These are phyloP conservation scores for Dalechampia spathulata DNA, from an alignment of 441 rosid species.

Conservation along the genomic window DNA sequence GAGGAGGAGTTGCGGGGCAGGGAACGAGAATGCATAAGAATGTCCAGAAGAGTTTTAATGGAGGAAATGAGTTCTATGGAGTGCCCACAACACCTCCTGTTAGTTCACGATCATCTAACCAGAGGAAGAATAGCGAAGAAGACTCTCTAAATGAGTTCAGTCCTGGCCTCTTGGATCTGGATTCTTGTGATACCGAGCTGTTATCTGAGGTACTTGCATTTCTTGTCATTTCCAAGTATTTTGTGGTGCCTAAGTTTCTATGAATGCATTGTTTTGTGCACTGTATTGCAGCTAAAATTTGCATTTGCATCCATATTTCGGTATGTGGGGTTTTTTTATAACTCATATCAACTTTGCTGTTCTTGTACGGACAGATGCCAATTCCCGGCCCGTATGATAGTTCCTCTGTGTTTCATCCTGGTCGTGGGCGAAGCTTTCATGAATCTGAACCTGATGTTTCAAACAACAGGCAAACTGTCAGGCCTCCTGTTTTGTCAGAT, in stretches of 20 bases:
- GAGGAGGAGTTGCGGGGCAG: conserved; percentile 51
- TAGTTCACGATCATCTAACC: conserved; percentile 48
- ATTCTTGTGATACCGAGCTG: conserved; percentile 92
- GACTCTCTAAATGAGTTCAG: conserved; percentile 71
- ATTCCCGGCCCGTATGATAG: conserved; percentile 50
- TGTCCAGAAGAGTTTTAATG: conserved; percentile 56
- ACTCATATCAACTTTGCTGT: background rate
- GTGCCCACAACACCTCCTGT: conserved; percentile 80
- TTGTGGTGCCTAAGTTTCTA: too few species aligned
- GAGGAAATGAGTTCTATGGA: conserved; percentile 53
- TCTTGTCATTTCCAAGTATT: background rate
- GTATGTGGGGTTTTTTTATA: too few species aligned
- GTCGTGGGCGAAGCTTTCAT: conserved; percentile 74
- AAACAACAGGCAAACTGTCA: conserved; percentile 57
- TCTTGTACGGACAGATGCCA: conserved; percentile 47
- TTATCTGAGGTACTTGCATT: conserved; percentile 84
- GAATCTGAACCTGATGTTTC: conserved; percentile 56
- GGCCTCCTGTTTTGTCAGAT: conserved; percentile 59
- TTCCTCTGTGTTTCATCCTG: conserved; percentile 54
- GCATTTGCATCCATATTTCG: too few species aligned
- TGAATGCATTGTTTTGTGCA: too few species aligned
- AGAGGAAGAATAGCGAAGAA: conserved; percentile 66
- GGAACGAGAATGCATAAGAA: conserved; percentile 52
- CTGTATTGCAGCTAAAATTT: too few species aligned
- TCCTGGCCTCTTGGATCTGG: conserved; percentile 95